phyloP scores from a whole-genome alignment of 495 filamentous ascomycete species.

The Penicillium riverlandense region DNA sequence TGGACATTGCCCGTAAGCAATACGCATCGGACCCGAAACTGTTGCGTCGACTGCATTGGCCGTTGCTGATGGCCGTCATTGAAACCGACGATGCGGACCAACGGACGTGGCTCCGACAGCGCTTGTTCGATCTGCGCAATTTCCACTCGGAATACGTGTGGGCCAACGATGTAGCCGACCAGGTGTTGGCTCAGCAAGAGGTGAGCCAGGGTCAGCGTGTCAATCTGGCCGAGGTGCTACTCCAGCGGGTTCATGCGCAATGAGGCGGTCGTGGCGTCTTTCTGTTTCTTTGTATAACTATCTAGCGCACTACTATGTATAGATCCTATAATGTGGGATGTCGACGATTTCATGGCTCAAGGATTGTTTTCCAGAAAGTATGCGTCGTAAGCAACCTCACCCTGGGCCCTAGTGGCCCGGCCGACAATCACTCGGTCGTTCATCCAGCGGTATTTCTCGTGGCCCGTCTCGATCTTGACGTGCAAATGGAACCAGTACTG shows the following conservation, averaged over 20 bases:
- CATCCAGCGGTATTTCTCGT: constrained; percentile 28
- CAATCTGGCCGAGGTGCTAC: constrained; percentile 28
- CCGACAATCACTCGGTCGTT: constrained; percentile 26
- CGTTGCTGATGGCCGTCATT: constrained; percentile 37
- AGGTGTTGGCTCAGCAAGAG: constrained; percentile 26
- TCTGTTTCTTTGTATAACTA: constrained; percentile 12
- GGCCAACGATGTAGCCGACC: constrained; percentile 28
- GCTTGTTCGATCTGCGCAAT: constrained; percentile 24
- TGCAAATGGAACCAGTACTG: constrained; percentile 28
- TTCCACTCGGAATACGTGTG: constrained; percentile 27
- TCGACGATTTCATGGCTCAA: not conserved
- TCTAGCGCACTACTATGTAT: constrained; percentile 7
- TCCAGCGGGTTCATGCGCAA: constrained; percentile 15
- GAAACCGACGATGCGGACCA: constrained; percentile 31
- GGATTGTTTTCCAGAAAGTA: constrained; percentile 21
- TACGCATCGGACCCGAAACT: constrained; percentile 27
- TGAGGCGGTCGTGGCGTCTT: not conserved
- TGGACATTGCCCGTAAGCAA: constrained; percentile 34
- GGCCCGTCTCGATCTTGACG: constrained; percentile 22
- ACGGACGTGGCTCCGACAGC: constrained; percentile 32
- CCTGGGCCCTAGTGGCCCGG: constrained; percentile 18
- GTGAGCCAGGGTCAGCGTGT: constrained; percentile 17
- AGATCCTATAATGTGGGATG: constrained; percentile 2
- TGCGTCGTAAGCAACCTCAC: constrained; percentile 24
- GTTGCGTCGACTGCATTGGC: constrained; percentile 36